Base-by-base conservation (phyloP, 257 asterid species). In the Nicotiana otophora region DNA sequence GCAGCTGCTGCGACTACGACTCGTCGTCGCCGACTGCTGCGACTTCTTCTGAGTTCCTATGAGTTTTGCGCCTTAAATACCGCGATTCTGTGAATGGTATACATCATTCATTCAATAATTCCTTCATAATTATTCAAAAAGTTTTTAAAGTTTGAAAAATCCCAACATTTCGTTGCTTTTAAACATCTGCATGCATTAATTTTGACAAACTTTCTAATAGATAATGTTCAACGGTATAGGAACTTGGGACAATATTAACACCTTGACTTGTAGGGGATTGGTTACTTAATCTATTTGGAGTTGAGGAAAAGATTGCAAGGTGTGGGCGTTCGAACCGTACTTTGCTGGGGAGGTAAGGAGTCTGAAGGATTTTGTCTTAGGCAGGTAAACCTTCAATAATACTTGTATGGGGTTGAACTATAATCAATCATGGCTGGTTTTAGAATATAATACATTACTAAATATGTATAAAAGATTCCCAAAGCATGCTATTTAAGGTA, bases 281-380 rank as follows among this genome's bases (percentile, higher is more conserved):
- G 99, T 33, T 84, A 87, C 80, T 81, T 90, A 82, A 68, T 92
- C 76, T 92, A 88, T 89, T 84, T 81, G 90, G 97, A 94, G 81
- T 75, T 94, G 87, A 88, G 87, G 64, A 91, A 87, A 84, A 91
- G 99, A 83, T 90, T 95, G 86, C 91, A 76, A 83, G 89, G 87
- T 84, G 94, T 95, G 51, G 99, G 99, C 20, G 84, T 95, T 65
- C 88, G 82, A 81, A 92, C 92, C 76, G 82, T 95, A 58, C 86
- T 91, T 66, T 95, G 98, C 76, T 95, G 98, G 99, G 99, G 94
- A 61, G 99, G 92, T 85, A 88, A 89, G 83, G 97, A 91, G 84
- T 95, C 99, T 31, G 96, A 92, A 90, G 97, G 95, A 84, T 95
- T 95, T 90, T 95, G 98, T 98, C 80, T 87, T 66, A 94, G 90